Evolutionary conservation across 257 asterid genomes (phyloP).

Genomic region (Rubia yunnanensis): DNA sequence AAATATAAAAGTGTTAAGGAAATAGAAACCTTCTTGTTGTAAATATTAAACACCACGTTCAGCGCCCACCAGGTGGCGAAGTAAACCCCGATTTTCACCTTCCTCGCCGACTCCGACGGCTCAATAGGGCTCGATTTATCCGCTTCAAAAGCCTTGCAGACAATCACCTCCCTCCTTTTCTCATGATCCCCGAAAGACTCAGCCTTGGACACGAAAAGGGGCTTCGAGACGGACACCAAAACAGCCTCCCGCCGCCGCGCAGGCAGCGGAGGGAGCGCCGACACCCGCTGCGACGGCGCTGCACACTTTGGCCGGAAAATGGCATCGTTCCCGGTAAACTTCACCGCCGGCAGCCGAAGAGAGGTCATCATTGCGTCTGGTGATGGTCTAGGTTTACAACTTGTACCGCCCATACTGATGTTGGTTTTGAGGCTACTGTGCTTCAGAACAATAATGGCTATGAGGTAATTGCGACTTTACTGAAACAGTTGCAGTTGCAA

Average conservation of each 20-base stretch:
- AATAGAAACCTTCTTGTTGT: conserved; percentile 85
- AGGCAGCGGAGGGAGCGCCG: conserved; percentile 24
- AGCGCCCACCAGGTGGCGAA: conserved; percentile 95
- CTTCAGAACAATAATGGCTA: no score
- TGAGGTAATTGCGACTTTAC: no score
- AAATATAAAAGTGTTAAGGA: no score
- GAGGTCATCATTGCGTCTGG: conserved; percentile 51
- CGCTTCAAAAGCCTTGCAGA: conserved; percentile 70
- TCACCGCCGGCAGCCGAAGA: conserved; percentile 32
- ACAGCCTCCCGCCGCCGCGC: conserved; percentile 27
- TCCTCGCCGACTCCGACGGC: conserved; percentile 62
- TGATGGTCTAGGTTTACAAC: no score
- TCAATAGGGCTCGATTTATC: conserved; percentile 53
- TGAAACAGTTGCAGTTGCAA: no score
- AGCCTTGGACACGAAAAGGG: conserved; percentile 35
- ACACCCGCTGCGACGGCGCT: conserved; percentile 14
- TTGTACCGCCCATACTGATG: no score
- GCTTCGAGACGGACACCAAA: conserved; percentile 30
- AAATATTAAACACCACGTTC: conserved; percentile 85
- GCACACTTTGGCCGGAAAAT: conserved; percentile 23
- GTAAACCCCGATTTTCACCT: conserved; percentile 67
- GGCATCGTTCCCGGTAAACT: conserved; percentile 29
- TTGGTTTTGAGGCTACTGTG: no score
- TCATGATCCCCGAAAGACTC: conserved; percentile 16
- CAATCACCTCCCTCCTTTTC: conserved; percentile 26